Conservation (phyloP, 2,329 filamentous ascomycete species). For the Cladorrhinum sp. region DNA sequence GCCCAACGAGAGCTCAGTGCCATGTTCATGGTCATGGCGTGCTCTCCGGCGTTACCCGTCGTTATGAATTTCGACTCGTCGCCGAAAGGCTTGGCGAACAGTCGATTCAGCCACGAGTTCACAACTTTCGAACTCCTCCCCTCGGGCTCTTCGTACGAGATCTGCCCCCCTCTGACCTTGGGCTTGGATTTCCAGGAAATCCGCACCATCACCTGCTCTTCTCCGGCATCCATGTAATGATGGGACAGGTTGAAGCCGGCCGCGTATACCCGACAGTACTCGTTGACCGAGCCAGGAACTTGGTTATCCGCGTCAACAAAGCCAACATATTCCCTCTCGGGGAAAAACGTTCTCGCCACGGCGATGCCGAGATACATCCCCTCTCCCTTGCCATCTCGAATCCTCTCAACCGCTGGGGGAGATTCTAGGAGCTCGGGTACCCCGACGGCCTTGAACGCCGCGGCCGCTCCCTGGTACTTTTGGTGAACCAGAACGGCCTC, state of each 20-base stretch:
- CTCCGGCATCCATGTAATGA: neutral
- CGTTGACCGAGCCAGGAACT: conserved; percentile 30
- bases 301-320: conserved; percentile 36
- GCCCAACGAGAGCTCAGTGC: conserved; percentile 33
- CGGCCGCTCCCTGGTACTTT: conserved; percentile 28
- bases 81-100: conserved; percentile 15
- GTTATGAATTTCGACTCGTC: conserved; percentile 25
- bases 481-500: conserved; percentile 31
- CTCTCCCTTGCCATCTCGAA: conserved; percentile 34
- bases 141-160: conserved; percentile 27
- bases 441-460: conserved; percentile 25
- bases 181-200: conserved; percentile 35
- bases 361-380: conserved; percentile 34
- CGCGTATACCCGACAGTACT: conserved; percentile 35
- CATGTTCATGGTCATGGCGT: conserved; percentile 38
- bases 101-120: conserved; percentile 32
- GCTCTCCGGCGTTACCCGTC: conserved; percentile 35
- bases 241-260: conserved; percentile 31
- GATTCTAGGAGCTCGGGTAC: conserved; percentile 25
- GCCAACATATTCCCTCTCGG: conserved; percentile 29
- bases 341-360: conserved; percentile 27
- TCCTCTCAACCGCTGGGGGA: conserved; percentile 6
- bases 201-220: conserved; percentile 32
- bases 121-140: conserved; percentile 33
- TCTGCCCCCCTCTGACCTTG: conserved; percentile 28